Evolutionary conservation across 129 eudicot species (phyloP), one percentile per base, ranked within the genome.

Genomic region (Flaveria brownii): DNA sequence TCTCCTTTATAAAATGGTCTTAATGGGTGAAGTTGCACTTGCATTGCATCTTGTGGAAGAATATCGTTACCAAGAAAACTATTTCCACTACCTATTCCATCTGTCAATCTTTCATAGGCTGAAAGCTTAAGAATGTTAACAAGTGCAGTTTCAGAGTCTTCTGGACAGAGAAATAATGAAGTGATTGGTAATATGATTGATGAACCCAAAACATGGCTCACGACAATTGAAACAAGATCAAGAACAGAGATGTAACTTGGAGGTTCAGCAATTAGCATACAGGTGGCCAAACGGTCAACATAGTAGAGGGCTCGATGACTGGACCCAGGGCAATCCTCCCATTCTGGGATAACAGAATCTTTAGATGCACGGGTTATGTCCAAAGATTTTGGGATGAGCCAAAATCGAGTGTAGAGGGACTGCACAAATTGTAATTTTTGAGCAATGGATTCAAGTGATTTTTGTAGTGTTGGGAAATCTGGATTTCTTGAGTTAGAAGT

Each of bases 1-100:
- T 95, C 99, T 30, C 97, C 99, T 62, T 78, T 83, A 74, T 95
- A 95, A 76, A 95, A 95, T 0, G 99, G 99, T 83, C 99, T 89
- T 73, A 95, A 79, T 8, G 99, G 99, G 76, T 91, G 99, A 77
- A 95, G 87, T 54, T 95, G 97, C 81, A 95, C 96, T 61, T 84
- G 92, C 81, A 76, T 72, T 49, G 99, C 97, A 87, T 95, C 99
- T 80, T 91, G 94, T n/a, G 99, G 89, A 60, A 95, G 81, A 77
- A 95, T 87, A 57, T 87, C 96, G 76, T 77, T 86, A 72, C 99
- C 97, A 25, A 95, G 75, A 15, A 91, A 79, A 78, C 82, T 76
- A 52, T 75, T 81, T 57, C 64, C 78, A 65, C 87, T 86, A 57
- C 86, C 80, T 50, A 78, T 80, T 28, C 77, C 71, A 61, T 81